A percentile compares a stretch with the other conserved stretches of the same genome.
phyloP scores from a whole-genome alignment of 2,329 filamentous ascomycete genomes.

The Arthrinium puccinioides region DNA sequence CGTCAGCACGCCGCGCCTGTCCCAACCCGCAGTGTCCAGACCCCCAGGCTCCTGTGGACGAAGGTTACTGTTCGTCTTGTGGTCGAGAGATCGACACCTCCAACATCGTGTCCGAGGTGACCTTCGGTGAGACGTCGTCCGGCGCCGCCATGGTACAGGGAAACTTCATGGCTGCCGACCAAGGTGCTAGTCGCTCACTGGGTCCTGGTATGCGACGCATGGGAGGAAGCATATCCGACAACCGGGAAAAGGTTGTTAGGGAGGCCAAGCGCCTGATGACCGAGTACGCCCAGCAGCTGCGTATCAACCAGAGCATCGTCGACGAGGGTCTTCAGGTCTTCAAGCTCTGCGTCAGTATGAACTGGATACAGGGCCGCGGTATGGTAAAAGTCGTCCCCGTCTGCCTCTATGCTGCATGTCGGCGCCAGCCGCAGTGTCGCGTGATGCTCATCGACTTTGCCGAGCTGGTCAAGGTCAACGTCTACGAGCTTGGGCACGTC shows the following conservation, averaged over 20 bases:
- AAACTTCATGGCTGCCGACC: conserved; percentile 77
- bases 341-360: conserved; percentile 65
- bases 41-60: conserved; percentile 46
- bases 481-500: conserved; percentile 83
- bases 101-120: conserved; percentile 87
- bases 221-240: conserved; percentile 46
- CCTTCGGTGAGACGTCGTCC: conserved; percentile 79
- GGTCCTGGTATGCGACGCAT: conserved; percentile 55
- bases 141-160: conserved; percentile 89
- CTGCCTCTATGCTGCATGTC: conserved; percentile 82
- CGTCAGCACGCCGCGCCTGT: conserved; percentile 36
- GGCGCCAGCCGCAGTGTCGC: conserved; percentile 70
- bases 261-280: conserved; percentile 53
- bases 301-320: conserved; percentile 53
- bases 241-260: conserved; percentile 52
- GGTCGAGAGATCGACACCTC: conserved; percentile 77
- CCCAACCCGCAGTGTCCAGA: conserved; percentile 54
- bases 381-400: conserved; percentile 83
- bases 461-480: conserved; percentile 75
- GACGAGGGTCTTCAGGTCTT: conserved; percentile 66
- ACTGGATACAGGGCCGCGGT: conserved; percentile 80
- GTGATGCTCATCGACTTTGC: conserved; percentile 95
- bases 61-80: conserved; percentile 73
- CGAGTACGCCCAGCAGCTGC: conserved; percentile 53
- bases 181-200: conserved; percentile 67